Base-by-base conservation (phyloP, 768 basidiomycete species). In the Basidioascus undulatus region DNA sequence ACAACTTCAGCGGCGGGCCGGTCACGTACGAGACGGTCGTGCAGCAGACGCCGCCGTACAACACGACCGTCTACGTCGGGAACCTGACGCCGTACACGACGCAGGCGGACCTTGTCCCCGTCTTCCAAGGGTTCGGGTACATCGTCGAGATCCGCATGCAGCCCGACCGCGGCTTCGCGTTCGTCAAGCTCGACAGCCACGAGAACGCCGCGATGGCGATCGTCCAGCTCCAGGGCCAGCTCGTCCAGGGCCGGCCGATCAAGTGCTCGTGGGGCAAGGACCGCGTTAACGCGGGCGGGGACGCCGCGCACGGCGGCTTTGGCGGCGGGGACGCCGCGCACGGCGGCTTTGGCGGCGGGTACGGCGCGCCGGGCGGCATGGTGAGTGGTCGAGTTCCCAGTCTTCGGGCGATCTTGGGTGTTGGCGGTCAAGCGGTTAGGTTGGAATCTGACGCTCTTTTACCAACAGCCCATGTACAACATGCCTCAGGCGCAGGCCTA, bases 201-300 rank as follows among this genome's bases (percentile, higher is more conserved):
- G 86, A 96, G 57, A 86, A 94, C 57, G 89, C 89, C 41, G 89
- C 92, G 7, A 76, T 84, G 73, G 89, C 89, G 30, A 98, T 98
- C 53, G 78, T 89, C 46, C 84, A 94, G 57, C 65, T 98, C 39
- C 83, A 89, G 59, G 87, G 89, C 40, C 81, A 86, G 62, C 80
- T 84, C 68, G 82, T 98, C 21, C 92, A 98, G 49, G 89, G 89
- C 36, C 64, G 92, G 30, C 84, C 87, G 7, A 83, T 96, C 66
- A 96, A 94, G 62, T 89, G 83, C 60, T 84, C 82, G 53, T 98
- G 92, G 92, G 92, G 92, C 42, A 96, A 94, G 60, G 89, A 94
- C 57, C 69, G 82, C 33, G 40, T 49, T 25, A 12, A 23, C 46
- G 76, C 72, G 19, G 76, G 78, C 55, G 77, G 72, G 26, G 69